Conservation (phyloP, 2,329 filamentous ascomycete species). For the Fusarium agapanthi region DNA sequence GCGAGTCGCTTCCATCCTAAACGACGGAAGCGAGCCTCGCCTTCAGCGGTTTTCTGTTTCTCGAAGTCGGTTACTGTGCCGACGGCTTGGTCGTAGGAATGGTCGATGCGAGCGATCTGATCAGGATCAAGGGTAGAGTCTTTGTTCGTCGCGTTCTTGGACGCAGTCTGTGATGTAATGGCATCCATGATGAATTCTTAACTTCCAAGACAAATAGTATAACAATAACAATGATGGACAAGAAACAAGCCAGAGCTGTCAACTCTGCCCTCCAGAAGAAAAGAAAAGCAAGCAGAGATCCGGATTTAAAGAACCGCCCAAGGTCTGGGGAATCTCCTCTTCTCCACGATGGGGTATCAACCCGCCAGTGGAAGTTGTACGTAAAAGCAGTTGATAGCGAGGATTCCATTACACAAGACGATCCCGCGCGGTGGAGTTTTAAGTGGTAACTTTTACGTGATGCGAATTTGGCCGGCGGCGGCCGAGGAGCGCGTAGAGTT, state of each 20-base stretch:
- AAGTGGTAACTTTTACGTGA: conserved; percentile 19
- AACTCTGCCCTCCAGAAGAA: background rate
- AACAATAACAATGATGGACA: background rate
- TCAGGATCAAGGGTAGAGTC: background rate
- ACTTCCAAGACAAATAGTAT: background rate
- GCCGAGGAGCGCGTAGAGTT: conserved; percentile 8
- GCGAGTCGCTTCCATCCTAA: conserved; percentile 39
- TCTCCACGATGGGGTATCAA: conserved; percentile 1
- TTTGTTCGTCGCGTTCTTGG: background rate
- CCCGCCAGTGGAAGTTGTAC: background rate
- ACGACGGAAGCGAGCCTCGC: conserved; percentile 33
- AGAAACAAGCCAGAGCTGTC: background rate
- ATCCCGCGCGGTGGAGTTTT: background rate
- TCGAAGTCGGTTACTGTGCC: conserved; percentile 39
- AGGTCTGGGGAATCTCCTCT: conserved; percentile 16
- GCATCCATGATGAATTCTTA: background rate
- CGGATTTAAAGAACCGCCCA: background rate
- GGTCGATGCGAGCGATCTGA: conserved; percentile 19
- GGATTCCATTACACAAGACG: conserved; percentile 14
- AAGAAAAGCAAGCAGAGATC: background rate
- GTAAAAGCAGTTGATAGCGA: conserved; percentile 13
- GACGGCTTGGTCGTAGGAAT: conserved; percentile 29
- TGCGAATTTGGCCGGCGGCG: background rate
- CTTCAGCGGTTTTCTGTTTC: conserved; percentile 33
- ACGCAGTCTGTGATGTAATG: background rate